Evolutionary conservation across 2,329 filamentous ascomycete genomes (phyloP), one percentile per base, ranked within the genome.

Genomic region (Tolypocladium tropicale): DNA sequence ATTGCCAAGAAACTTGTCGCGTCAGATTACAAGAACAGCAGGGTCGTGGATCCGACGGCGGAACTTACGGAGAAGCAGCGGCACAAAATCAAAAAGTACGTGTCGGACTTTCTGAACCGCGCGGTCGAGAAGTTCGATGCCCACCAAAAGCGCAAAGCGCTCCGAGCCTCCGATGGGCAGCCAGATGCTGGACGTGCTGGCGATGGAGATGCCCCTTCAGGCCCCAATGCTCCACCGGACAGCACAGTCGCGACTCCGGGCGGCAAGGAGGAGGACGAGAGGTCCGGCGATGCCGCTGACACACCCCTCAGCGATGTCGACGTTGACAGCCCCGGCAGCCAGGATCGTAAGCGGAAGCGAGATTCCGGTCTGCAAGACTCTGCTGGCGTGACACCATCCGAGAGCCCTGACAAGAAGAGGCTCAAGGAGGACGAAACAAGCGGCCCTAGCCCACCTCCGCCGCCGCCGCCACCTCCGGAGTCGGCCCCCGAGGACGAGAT

Each of bases 1-100:
- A 81, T 93, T 51, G 85, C 85, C 56, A 96, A 96, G 72, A 95
- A 93, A 70, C 81, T 97, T 16, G 92, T 96, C 23, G 83, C 89
- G 21, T 94, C 90, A 0, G 93, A 97, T 69, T 96, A 89, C 74
- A 95, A 95, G 70, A 88, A 93, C 66, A 83, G 85, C 52, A 86
- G 90, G n/a, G 91, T 96, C 11, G 80, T 83, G 50, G 86, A 96
- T 65, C 93, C 91, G 0, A 89, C 83, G 14, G 67, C 68, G n/a
- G 64, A 68, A 52, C 86, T 96, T 61, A 82, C 80, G 32, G 81
- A 88, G 37, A 92, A 90, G 67, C 89, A 94, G 64, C 82, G 86
- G 63, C 86, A 86, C 67, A 90, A 91, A 60, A 83, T 96, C 57
- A 95, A 90, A 73, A 85, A 83, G 56, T 90, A 88, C 66, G 90